Evolutionary conservation across 2,329 filamentous ascomycete genomes (phyloP).

Genomic region (Monosporascus cannonballus): DNA sequence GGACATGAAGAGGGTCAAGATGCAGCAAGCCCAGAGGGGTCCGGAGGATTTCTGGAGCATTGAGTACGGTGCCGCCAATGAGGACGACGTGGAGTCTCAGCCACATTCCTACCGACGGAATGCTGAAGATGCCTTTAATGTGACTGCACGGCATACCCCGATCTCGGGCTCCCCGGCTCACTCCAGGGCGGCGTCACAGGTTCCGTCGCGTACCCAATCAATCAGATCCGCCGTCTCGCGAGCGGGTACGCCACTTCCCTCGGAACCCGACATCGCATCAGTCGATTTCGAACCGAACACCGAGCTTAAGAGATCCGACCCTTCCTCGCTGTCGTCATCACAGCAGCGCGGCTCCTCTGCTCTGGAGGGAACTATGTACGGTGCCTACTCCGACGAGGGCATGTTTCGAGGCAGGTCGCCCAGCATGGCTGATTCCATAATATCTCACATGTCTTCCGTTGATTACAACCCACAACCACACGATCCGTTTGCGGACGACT

Average conservation of each 20-base stretch:
- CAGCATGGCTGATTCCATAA: conserved; percentile 73
- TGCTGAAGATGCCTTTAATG: conserved; percentile 11
- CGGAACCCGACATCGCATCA: conserved; percentile 27
- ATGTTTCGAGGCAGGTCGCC: conserved; percentile 62
- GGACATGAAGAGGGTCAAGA: conserved; percentile 50
- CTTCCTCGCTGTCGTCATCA: conserved; percentile 45
- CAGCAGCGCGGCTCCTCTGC: conserved; percentile 49
- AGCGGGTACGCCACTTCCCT: conserved; percentile 25
- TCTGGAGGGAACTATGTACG: conserved; percentile 74
- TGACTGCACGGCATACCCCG: conserved; percentile 11
- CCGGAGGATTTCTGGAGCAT: conserved; percentile 74
- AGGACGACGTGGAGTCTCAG: conserved; percentile 38
- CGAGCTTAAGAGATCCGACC: conserved; percentile 48
- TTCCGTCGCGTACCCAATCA: conserved; percentile 43
- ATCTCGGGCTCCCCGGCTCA: conserved; percentile 16
- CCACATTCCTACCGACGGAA: conserved; percentile 16
- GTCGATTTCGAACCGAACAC: conserved; percentile 35
- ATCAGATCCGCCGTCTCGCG: conserved; percentile 33
- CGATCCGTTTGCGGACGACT: conserved; percentile 74
- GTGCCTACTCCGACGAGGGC: conserved; percentile 57
- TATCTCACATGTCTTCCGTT: conserved; percentile 62
- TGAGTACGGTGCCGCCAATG: conserved; percentile 63
- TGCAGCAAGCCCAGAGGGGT: conserved; percentile 42
- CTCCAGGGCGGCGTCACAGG: conserved; percentile 36
- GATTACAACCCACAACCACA: conserved; percentile 53